Base-by-base conservation (phyloP, 1,284 basidiomycete genomes). In the Boletus mariae region DNA sequence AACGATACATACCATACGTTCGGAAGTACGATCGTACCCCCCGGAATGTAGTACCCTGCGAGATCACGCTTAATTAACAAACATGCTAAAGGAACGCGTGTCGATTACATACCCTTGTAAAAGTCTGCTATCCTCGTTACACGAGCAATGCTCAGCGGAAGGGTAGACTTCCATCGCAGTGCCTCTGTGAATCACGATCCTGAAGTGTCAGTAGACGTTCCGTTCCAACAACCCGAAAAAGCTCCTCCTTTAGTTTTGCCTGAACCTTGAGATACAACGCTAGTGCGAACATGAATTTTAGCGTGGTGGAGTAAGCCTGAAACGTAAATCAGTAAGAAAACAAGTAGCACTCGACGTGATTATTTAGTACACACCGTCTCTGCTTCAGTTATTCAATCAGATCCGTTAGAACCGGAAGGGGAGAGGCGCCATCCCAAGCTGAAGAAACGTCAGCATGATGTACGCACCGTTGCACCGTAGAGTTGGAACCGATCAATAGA, bases 1-100 rank as follows among this genome's bases (percentile, higher is more conserved):
- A 26, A 37, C 15, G 11, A 42, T 28, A 46, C 59, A 15, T 47
- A 71, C 72, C 72, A 73, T 12, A 72, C 56, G 45, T 73, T 73
- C 25, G 69, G 60, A 28, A 72, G 60, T 12, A 73, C 54, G 55
- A 68, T 66, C 1, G 69, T 68, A 4, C 63, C 57, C 15, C 56
- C 59, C 0, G 69, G 68, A 31, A 73, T 69, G 48, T 59, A 58
- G 46, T 61, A 69, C 2, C 64, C 70, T 34, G 54, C 57, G 34
- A 11, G 26, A 40, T 15, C 10, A 5, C 15, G 10, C 10, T 52
- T 28, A 41, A 31, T 47, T 23, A 28, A 35, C 23, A 10, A 11
- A 29, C 12, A 20, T 26, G 4, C 5, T 2, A 26, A 38, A 5
- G 17, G n/a, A 6, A 25, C 23, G 32, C 13, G 1, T 2, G 10